These are phyloP conservation scores for Fusarium sublunatum DNA, from an alignment of 2,329 filamentous ascomycete genomes.

Conservation along the genomic window DNA sequence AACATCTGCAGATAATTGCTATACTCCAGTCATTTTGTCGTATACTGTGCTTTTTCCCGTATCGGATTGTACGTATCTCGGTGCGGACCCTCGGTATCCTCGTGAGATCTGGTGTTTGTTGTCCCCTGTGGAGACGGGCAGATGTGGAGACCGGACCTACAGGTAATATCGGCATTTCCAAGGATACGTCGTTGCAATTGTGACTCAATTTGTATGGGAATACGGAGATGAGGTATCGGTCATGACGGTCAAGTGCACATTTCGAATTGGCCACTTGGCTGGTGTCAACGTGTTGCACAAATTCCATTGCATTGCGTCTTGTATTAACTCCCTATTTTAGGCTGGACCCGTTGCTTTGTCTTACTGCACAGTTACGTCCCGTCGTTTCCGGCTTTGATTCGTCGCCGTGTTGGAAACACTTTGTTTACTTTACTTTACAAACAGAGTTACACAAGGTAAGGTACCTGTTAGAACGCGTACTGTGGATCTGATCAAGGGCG, in stretches of 20 bases:
- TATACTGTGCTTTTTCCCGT: slow-evolving; percentile 6
- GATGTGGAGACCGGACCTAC: slow-evolving; percentile 17
- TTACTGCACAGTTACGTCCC: slow-evolving; percentile 7
- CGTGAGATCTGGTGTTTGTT: slow-evolving; percentile 30
- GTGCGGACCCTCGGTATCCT: slow-evolving; percentile 20
- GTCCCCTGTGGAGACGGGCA: slow-evolving; percentile 26
- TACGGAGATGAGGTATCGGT: slow-evolving; percentile 25
- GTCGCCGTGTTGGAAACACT: slow-evolving; percentile 22
- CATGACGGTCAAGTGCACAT: slow-evolving; percentile 4
- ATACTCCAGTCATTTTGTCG: slow-evolving; percentile 13
- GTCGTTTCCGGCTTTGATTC: slow-evolving; percentile 17
- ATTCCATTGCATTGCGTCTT: slow-evolving; percentile 9
- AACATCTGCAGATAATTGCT: slow-evolving; percentile 23
- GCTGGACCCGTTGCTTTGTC: slow-evolving; percentile 16
- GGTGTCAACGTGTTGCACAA: slow-evolving; percentile 4
- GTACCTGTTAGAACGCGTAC: background rate
- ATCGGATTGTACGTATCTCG: slow-evolving; percentile 3
- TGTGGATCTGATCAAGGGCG: slow-evolving; percentile 23
- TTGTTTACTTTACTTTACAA: slow-evolving; percentile 28
- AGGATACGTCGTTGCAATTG: slow-evolving; percentile 13
- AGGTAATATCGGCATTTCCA: slow-evolving; percentile 14
- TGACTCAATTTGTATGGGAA: slow-evolving; percentile 24
- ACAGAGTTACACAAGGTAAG: background rate
- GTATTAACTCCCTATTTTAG: slow-evolving; percentile 5
- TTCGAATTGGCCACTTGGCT: background rate